Evolutionary conservation across 768 basidiomycete genomes (phyloP), one percentile per base, ranked within the genome.

Genomic region (Hortiboletus campestris): DNA sequence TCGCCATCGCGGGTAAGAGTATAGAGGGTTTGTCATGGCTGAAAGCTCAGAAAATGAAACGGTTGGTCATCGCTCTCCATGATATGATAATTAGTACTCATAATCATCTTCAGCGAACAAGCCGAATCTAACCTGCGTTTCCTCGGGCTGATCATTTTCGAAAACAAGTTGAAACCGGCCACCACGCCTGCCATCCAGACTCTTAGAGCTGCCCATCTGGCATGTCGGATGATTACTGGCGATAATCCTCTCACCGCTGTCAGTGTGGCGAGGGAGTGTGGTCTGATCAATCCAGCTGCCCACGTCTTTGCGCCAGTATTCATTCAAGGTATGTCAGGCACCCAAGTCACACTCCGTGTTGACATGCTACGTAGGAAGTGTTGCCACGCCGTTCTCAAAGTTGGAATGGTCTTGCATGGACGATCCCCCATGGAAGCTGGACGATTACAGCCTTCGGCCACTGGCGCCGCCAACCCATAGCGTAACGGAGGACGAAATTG

Each of bases 191-290:
- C 90, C 8, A 97, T 99, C 43, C 88, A 93, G 57, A 86, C 86
- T 1, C 79, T 99, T 16, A 86, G 94, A 49, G 79, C 82, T 2
- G 97, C 97, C 1, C 94, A 98, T 74, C 74, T 99, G 36, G 90
- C 93, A 19, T 95, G 93, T 64, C 80, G 95, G 60, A 98, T 99
- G 97, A 95, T 97, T 48, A 99, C 97, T 1, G 97, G 97, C 11
- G 97, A 99, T 67, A 99, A 99, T 60, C 87, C 94, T 32, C 78
- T 97, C 39, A 99, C 97, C 7, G 97, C 96, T 6, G 90, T 98
- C 64, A 97, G 94, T 61, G 96, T 99, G 36, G 97, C 94, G 2
- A 78, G 95, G 55, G 97, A 99, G 74, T 98, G 96, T 61, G 83
- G 83, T 40, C 75, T 99, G 52, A 86, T 98, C 63, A 89, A 84